A percentile compares a stretch with the other conserved stretches of the same genome.
Evolutionary conservation across 129 eudicot species (phyloP).

Genomic region (Saposhnikovia divaricata): DNA sequence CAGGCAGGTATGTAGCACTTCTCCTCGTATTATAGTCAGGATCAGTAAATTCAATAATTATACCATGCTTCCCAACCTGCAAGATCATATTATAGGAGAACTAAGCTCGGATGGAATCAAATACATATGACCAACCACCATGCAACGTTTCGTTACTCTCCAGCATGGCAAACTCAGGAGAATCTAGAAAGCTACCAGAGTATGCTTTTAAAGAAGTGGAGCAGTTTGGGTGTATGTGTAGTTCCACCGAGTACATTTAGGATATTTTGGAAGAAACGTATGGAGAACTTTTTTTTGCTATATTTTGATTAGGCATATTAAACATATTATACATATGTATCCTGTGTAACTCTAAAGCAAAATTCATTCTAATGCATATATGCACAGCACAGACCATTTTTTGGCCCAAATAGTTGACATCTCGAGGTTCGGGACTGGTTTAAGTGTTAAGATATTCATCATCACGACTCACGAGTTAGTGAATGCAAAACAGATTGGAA

Average conservation of each 20-base stretch:
- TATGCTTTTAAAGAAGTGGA: background rate
- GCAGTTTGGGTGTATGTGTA: background rate
- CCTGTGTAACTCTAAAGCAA: background rate
- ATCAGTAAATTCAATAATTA: slow-evolving; percentile 79
- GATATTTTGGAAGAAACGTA: background rate
- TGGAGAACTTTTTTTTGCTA: background rate
- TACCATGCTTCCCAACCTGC: slow-evolving; percentile 84
- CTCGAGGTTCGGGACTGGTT: background rate
- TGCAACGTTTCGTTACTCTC: background rate
- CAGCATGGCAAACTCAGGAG: background rate
- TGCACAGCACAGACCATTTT: background rate
- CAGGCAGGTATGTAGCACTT: slow-evolving; percentile 87
- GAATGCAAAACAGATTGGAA: background rate
- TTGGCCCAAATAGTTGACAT: background rate
- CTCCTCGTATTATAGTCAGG: slow-evolving; percentile 59
- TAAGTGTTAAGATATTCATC: background rate
- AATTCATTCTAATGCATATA: background rate
- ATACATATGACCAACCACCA: background rate
- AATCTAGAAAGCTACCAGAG: background rate
- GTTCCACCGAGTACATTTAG: background rate
- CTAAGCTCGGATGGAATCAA: background rate
- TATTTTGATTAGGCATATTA: background rate
- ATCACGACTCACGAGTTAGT: background rate
- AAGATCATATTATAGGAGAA: slow-evolving; percentile 2
- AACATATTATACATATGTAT: background rate